phyloP scores from a whole-genome alignment of 306 rosid genomes.

The Rosa chinensis region DNA sequence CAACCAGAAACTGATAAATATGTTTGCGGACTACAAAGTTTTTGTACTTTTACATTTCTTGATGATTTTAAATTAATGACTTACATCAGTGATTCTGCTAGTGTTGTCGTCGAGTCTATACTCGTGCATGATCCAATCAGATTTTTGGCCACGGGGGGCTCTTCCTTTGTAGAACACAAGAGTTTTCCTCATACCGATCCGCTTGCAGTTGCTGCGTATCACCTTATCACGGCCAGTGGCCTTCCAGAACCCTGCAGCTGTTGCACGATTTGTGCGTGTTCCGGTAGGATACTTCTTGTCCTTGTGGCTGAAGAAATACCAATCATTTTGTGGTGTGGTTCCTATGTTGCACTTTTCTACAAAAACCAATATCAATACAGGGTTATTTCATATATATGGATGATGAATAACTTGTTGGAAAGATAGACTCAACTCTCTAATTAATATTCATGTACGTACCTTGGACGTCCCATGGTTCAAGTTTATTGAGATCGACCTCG shows the following conservation, averaged over 20 bases:
- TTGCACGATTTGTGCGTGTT: slow-evolving; percentile 72
- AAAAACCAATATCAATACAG: background rate
- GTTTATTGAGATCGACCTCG: slow-evolving; percentile 94
- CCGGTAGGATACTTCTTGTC: no score
- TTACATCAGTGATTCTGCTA: slow-evolving; percentile 44
- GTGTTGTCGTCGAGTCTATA: slow-evolving; percentile 76
- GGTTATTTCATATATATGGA: background rate
- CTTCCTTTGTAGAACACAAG: slow-evolving; percentile 90
- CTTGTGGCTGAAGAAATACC: no score
- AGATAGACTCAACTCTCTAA: no score
- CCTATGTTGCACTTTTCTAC: slow-evolving; percentile 86
- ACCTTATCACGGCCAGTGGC: slow-evolving; percentile 94
- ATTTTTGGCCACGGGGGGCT: slow-evolving; percentile 88
- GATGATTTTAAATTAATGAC: slow-evolving; percentile 11
- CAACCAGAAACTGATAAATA: no score
- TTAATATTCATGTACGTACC: slow-evolving; percentile 33
- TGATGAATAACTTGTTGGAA: no score
- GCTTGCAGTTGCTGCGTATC: slow-evolving; percentile 55
- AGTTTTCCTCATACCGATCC: slow-evolving; percentile 94
- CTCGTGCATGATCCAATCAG: slow-evolving; percentile 97
- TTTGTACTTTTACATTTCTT: no score
- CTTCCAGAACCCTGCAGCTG: slow-evolving; percentile 90
- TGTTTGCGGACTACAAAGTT: no score
- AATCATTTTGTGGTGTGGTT: background rate
- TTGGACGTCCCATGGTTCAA: slow-evolving; percentile 97